These are phyloP conservation scores for Melaleuca quinquenervia DNA, from an alignment of 345 rosid species.

Conservation along the genomic window DNA sequence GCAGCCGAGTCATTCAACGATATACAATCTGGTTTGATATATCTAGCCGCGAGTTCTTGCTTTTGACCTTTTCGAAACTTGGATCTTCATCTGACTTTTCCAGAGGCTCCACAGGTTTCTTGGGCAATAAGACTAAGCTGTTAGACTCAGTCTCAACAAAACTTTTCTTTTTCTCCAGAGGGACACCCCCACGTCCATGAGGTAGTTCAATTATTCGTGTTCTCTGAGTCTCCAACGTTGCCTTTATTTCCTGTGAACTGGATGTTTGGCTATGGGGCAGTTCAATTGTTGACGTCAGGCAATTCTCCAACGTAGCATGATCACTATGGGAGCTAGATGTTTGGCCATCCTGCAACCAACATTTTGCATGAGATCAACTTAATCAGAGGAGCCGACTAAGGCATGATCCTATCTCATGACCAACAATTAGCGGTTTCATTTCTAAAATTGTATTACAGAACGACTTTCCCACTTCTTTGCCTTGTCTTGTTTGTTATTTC, in stretches of 20 bases:
- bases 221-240: neutral
- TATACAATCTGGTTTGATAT: neutral
- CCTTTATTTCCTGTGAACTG: neutral
- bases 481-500: neutral
- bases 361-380: neutral
- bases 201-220: neutral
- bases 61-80: neutral
- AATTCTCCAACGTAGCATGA: neutral
- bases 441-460: neutral
- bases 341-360: neutral
- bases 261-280: neutral
- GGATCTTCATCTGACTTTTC: neutral
- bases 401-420: neutral
- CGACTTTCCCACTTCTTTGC: neutral
- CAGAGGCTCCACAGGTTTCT: neutral
- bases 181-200: neutral
- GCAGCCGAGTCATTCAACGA: neutral
- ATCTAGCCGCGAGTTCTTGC: neutral
- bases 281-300: neutral
- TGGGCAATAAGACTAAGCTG: neutral
- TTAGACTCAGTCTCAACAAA: neutral
- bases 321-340: neutral
- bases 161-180: neutral
- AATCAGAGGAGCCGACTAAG: neutral
- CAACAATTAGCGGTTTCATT: neutral